A percentile compares a stretch with the other conserved stretches of the same genome.
Conservation (phyloP, 2,329 filamentous ascomycete species). For the Trichoderma semiorbis region DNA sequence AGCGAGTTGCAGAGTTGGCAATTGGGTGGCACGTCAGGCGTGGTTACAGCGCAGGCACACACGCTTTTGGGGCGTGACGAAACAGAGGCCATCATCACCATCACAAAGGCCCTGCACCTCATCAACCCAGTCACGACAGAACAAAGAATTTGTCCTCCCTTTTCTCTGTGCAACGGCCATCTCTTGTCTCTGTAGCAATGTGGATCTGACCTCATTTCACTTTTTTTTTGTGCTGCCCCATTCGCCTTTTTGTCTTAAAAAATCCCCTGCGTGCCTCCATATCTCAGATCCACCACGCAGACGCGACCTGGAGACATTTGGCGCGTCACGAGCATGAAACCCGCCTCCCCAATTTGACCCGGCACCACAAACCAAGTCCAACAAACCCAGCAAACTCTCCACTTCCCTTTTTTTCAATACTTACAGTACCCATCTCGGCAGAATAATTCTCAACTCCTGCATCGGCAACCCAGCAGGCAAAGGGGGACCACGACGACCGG, state of each 20-base stretch:
- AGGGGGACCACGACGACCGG: conserved; percentile 3
- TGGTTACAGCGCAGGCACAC: neutral
- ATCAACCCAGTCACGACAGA: neutral
- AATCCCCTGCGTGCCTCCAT: conserved; percentile 6
- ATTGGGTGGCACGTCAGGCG: neutral
- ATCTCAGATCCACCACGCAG: conserved; percentile 22
- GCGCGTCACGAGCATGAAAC: conserved; percentile 41
- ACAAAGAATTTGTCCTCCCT: neutral
- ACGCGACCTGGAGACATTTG: conserved; percentile 31
- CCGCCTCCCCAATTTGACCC: conserved; percentile 35
- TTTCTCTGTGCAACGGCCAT: neutral
- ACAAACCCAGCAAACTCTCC: conserved; percentile 16
- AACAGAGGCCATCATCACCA: neutral
- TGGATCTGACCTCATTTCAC: conserved; percentile 1
- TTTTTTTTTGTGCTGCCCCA: neutral
- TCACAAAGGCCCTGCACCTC: neutral
- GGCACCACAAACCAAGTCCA: neutral
- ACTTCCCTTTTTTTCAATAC: conserved; percentile 7
- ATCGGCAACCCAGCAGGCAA: conserved; percentile 14
- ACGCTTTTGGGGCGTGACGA: neutral
- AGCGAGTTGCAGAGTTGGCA: neutral
- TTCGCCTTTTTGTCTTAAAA: neutral
- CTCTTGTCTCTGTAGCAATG: conserved; percentile 14
- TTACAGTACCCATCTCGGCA: neutral
- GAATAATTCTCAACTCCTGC: neutral